Conservation (phyloP, 202 grass and related monocot genomes). For the Schoenoplectus tabernaemontani region DNA sequence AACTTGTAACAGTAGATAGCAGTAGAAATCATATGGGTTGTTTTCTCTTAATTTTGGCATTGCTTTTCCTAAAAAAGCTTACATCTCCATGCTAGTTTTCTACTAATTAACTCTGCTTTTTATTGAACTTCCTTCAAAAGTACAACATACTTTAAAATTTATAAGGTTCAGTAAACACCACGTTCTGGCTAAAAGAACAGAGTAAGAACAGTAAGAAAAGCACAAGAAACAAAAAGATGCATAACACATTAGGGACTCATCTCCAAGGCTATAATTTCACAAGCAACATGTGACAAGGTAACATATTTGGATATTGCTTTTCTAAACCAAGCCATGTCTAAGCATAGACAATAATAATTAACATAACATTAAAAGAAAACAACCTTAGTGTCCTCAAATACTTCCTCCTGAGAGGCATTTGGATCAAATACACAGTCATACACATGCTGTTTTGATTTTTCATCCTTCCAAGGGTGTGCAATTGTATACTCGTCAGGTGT, state of each 20-base stretch:
- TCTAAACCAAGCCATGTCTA: too few species aligned
- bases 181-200: neutral
- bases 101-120: neutral
- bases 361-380: conserved; percentile 18
- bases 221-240: neutral
- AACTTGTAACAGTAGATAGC: neutral
- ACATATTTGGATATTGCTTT: too few species aligned
- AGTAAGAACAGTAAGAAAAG: neutral
- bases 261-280: neutral
- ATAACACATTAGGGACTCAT: neutral
- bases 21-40: neutral
- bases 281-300: neutral
- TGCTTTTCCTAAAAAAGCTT: neutral
- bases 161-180: neutral
- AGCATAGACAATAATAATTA: conserved; percentile 13
- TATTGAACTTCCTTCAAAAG: neutral
- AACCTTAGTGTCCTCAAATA: conserved; percentile 98
- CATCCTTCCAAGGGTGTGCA: conserved; percentile 98
- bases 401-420: conserved; percentile 66
- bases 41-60: neutral
- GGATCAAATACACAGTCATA: conserved; percentile 92
- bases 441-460: conserved; percentile 90
- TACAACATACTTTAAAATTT: neutral
- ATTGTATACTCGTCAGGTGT: conserved; percentile 91
- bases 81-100: neutral